phyloP scores from a whole-genome alignment of 768 basidiomycete genomes.

The Tylopilus cervinicoccineus region DNA sequence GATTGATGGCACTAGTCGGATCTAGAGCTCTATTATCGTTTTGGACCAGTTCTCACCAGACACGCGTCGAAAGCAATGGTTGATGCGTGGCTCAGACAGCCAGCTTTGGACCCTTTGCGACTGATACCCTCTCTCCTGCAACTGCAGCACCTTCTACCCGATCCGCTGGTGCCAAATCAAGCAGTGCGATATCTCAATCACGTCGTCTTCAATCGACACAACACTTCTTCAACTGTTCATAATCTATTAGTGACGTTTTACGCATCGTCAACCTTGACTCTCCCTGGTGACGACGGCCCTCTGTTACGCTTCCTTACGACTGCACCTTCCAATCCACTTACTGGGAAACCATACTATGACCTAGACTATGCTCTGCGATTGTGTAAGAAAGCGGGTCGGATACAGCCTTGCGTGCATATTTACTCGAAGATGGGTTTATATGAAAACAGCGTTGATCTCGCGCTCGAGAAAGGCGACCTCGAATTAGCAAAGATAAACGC shows the following conservation, averaged over 20 bases:
- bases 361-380: slow-evolving; percentile 94
- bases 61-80: slow-evolving; percentile 87
- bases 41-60: slow-evolving; percentile 82
- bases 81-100: slow-evolving; percentile 87
- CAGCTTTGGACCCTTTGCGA: slow-evolving; percentile 72
- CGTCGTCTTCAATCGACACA: slow-evolving; percentile 75
- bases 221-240: slow-evolving; percentile 83
- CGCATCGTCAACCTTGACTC: slow-evolving; percentile 48
- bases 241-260: slow-evolving; percentile 91
- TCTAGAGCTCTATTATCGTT: slow-evolving; percentile 89
- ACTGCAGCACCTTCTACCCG: slow-evolving; percentile 66
- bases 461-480: slow-evolving; percentile 89
- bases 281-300: slow-evolving; percentile 64
- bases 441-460: slow-evolving; percentile 95
- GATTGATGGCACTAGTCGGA: slow-evolving; percentile 49
- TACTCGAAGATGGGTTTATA: slow-evolving; percentile 97
- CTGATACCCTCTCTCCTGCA: slow-evolving; percentile 88
- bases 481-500: slow-evolving; percentile 95
- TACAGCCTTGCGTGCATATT: slow-evolving; percentile 90
- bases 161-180: slow-evolving; percentile 76
- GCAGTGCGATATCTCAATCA: slow-evolving; percentile 87
- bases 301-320: slow-evolving; percentile 78
- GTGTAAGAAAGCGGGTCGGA: slow-evolving; percentile 78
- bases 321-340: slow-evolving; percentile 78
- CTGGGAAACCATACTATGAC: slow-evolving; percentile 89